Base-by-base conservation (phyloP, 78 protist species). In the Dictyostelium brefeldianum region DNA sequence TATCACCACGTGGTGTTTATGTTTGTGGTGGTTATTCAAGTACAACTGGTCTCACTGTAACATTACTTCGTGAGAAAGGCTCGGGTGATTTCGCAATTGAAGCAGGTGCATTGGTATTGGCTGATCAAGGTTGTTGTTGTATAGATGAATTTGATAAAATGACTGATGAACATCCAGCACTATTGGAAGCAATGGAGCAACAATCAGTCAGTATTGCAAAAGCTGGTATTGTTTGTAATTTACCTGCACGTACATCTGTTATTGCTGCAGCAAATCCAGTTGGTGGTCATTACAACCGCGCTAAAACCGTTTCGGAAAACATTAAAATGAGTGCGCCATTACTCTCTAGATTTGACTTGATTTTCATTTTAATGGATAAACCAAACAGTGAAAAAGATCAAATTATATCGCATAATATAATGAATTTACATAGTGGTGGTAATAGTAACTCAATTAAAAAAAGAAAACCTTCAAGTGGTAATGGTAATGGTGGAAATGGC, bases 61-160 rank as follows among this genome's bases (percentile, higher is more conserved):
- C 99, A 2, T 93, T 99, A 17, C 77, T 91, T 22, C 91, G 92
- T 65, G 99, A 98, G 22, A 50, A 71, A 11, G 91, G 65, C 1
- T 29, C 96, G 17, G 95, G 99, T 48, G 99, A 98, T 80, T 97
- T 95, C 73, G 97, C 99, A 4, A 85, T 99, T 75, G 99, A 99
- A 48, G 99, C 99, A 1, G 99, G 99, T 53, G 98, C 98, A 14
- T 89, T 96, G 69, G 97, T 96, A 1, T 83, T 97, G 20, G 94
- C 96, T 0, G 98, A 97, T 48, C 96, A 94, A 56, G 98, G 99
- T 18, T 80, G 91, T 43, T 99, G 99, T 69, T 99, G 99, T 96
- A 99, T 99, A 15, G 99, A 99, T 79, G 99, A 99, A 81, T 99
- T 99, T 57, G 99, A 99, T 92, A 99, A 99, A 87, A 99, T 99